A percentile compares a stretch with the other conserved stretches of the same genome.
Conservation (phyloP, 768 basidiomycete genomes). For the Tephrocybe sp. region DNA sequence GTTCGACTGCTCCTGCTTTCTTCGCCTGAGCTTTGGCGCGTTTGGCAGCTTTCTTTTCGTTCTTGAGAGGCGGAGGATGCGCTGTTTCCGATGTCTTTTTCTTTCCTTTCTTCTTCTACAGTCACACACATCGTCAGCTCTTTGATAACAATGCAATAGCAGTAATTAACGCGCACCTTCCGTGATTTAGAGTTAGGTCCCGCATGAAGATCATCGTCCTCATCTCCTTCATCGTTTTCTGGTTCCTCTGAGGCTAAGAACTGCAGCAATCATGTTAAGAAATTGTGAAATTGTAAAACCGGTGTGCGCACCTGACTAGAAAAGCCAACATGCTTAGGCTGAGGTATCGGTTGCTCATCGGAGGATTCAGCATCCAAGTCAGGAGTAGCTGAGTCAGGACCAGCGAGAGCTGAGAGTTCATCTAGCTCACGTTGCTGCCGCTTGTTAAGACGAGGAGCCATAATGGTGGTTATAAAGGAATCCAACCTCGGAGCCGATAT, state of each 20-base stretch:
- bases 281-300: constrained; percentile 1
- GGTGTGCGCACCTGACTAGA: constrained; percentile 18
- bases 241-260: constrained; percentile 35
- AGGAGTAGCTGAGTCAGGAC: constrained; percentile 2
- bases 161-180: constrained; percentile 28
- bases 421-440: constrained; percentile 85
- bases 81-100: constrained; percentile 20
- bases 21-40: constrained; percentile 65
- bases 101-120: constrained; percentile 37
- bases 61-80: constrained; percentile 22
- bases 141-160: not conserved
- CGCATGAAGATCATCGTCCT: constrained; percentile 27
- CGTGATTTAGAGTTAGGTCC: constrained; percentile 32
- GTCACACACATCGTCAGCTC: not conserved
- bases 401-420: constrained; percentile 61
- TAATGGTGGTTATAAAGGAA: constrained; percentile 29
- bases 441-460: constrained; percentile 78
- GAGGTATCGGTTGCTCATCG: constrained; percentile 35
- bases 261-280: constrained; percentile 22
- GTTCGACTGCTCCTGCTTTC: constrained; percentile 68
- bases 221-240: constrained; percentile 22
- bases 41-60: constrained; percentile 59
- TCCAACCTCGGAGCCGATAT: too few relatives aligned
- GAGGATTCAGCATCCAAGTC: constrained; percentile 27
- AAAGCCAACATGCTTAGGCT: constrained; percentile 30